Conservation (phyloP, 2,329 filamentous ascomycete species). For the Hymenoscyphus linearis region DNA sequence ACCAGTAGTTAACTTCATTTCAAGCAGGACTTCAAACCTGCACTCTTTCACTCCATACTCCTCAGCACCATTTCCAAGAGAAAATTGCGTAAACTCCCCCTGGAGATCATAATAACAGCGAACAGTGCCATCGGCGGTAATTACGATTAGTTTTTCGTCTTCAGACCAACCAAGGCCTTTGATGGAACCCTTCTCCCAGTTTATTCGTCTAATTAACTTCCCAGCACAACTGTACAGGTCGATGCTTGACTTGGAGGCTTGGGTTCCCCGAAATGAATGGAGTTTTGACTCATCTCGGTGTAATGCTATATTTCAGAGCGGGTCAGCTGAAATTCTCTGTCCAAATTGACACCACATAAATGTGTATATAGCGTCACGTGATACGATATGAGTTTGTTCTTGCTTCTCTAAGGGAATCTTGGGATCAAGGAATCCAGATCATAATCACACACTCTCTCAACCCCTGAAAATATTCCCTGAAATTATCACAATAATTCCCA, state of each 20-base stretch:
- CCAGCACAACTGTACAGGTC: constrained; percentile 93
- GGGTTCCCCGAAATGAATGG: constrained; percentile 67
- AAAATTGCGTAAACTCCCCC: constrained; percentile 92
- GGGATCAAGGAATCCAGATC: background rate
- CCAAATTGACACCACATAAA: background rate
- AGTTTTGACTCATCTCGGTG: constrained; percentile 86
- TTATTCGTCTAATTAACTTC: constrained; percentile 76
- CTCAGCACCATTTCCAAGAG: constrained; percentile 82
- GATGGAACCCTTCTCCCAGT: constrained; percentile 87
- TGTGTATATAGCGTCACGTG: background rate
- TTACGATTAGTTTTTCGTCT: constrained; percentile 83
- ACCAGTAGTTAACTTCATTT: background rate
- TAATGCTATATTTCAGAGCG: constrained; percentile 55
- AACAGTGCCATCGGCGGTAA: constrained; percentile 85
- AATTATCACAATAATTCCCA: background rate
- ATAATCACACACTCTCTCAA: background rate
- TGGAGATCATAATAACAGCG: constrained; percentile 85
- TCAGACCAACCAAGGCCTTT: constrained; percentile 93
- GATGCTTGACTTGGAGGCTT: constrained; percentile 74
- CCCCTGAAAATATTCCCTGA: background rate
- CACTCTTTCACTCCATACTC: constrained; percentile 84
- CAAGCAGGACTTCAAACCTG: constrained; percentile 37
- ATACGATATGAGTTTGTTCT: background rate
- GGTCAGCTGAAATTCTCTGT: constrained; percentile 3
- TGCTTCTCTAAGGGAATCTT: background rate